Evolutionary conservation across 2,329 filamentous ascomycete species (phyloP), one percentile per base, ranked within the genome.

Genomic region (Rhinocladiella mackenziei): DNA sequence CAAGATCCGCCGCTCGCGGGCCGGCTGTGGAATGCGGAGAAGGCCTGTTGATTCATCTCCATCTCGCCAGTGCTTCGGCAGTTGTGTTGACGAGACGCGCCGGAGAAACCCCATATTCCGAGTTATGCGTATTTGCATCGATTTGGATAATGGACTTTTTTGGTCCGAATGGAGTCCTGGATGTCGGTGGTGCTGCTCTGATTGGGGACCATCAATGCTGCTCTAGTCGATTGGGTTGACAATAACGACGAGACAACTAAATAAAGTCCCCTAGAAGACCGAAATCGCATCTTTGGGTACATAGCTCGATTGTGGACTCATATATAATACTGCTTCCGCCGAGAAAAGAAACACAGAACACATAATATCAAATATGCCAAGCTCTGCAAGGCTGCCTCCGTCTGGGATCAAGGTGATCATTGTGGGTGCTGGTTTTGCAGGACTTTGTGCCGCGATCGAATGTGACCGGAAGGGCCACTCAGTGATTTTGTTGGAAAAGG

Each of bases 401-500:
- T 66, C 67, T n/a, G 68, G 67, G 40, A 68, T 74, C 56, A 66
- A 64, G 28, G 69, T 77, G 20, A 61, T 77, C 22, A 70, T 78
- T 36, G 72, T 78, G 4, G 75, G 75, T 66, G 45, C 59, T 25
- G 62, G 62, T 3, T 62, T 65, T 30, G 62, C 59, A 11, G 62
- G 62, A 4, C 52, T 65, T 8, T 58, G 61, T 22, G 62, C 62
- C 3, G 62, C 62, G 5, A 62, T 64, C 19, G 61, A 58, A 51
- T 58, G 55, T 39, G 39, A 56, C 36, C 51, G 55, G 23, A 57
- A 54, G 38, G 51, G 51, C 5, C 56, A 58, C 30, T 43, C 45
- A 15, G 56, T 59, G 4, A 40, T 58, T 14, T 48, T 64, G 14
- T 56, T 74, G 29, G 74, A 76, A 45, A 73, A 69, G 17, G 48